Evolutionary conservation across 331 rosid genomes (phyloP).

Genomic region (Quercus lobata): DNA sequence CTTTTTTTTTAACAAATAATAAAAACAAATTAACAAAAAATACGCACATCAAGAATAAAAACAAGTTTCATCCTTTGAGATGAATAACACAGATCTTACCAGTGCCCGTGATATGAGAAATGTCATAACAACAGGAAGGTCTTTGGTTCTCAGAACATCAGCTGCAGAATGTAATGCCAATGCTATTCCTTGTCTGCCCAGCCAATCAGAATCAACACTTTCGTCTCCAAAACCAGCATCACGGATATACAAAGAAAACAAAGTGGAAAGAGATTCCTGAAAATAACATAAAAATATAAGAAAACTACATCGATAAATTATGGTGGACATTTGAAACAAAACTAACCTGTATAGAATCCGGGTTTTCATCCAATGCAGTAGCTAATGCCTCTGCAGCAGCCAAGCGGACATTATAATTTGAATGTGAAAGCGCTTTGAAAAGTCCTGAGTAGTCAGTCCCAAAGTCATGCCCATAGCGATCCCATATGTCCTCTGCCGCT

Average conservation of each 20-base stretch:
- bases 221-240: conserved; percentile 60
- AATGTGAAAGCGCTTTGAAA: conserved; percentile 79
- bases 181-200: conserved; percentile 96
- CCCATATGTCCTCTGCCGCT: conserved; percentile 94
- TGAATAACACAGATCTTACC: conserved; percentile 40
- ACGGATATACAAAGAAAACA: conserved; percentile 79
- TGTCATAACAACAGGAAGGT: conserved; percentile 91
- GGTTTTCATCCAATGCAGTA: conserved; percentile 91
- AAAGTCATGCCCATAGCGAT: conserved; percentile 87
- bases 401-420: conserved; percentile 78
- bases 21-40: not conserved
- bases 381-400: conserved; percentile 96
- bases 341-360: conserved; percentile 82
- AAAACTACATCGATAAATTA: not conserved
- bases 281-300: conserved; percentile 19
- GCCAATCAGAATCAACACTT: conserved; percentile 80
- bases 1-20: not conserved
- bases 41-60: not conserved
- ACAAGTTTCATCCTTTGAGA: not conserved
- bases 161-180: conserved; percentile 84
- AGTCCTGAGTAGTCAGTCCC: conserved; percentile 91
- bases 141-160: conserved; percentile 90
- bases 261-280: conserved; percentile 89
- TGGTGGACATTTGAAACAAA: conserved; percentile 17
- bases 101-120: conserved; percentile 93